Evolutionary conservation across 345 rosid genomes (phyloP), one percentile per base, ranked within the genome.

Genomic region (Gossypium raimondii): DNA sequence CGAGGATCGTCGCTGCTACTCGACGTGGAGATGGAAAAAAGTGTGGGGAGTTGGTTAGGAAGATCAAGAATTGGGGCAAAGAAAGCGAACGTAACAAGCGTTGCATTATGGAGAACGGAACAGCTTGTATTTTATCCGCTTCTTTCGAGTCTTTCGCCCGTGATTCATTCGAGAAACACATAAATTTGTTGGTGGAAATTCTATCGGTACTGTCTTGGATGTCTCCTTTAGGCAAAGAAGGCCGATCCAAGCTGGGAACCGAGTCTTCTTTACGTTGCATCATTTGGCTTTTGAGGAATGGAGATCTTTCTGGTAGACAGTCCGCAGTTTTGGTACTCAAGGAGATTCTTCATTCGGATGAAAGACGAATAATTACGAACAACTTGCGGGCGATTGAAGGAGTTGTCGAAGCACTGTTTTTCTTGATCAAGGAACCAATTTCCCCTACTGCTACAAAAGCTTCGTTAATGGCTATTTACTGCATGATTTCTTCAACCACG

Each of bases 1-100:
- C 75, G 1, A 81, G 73, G 64, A 78, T 89, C 20, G 63, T 66
- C 0, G 13, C 47, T 4, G 70, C 80, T 0, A 13, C 72, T 10
- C 75, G 17, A 17, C 51, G 62, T 2, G 76, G 75, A 4, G 87
- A 84, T 67, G 77, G 17, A 60, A 27, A 52, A 41, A 67, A 60
- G 47, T 86, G 88, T 69, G 69, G 43, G 41, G 80, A 83, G 70
- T 61, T 75, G 76, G 84, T 87, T 12, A 76, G n/a, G 27, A 86
- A 83, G 87, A 83, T 93, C 71, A 87, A 85, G 89, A 73, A 61
- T n/a, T 72, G 82, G 69, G 72, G 77, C 16, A 79, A 84, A 71
- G 88, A 92, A 80, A 86, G 88, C 61, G 98, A 93, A 7, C 75
- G 87, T 3, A 91, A 91, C 87, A 89, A 76, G 79, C 84, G 75